Percentiles rank a stretch among this genome's conserved stretches.
Conservation (phyloP, 257 asterid genomes). For the Rauvolfia tetraphylla region DNA sequence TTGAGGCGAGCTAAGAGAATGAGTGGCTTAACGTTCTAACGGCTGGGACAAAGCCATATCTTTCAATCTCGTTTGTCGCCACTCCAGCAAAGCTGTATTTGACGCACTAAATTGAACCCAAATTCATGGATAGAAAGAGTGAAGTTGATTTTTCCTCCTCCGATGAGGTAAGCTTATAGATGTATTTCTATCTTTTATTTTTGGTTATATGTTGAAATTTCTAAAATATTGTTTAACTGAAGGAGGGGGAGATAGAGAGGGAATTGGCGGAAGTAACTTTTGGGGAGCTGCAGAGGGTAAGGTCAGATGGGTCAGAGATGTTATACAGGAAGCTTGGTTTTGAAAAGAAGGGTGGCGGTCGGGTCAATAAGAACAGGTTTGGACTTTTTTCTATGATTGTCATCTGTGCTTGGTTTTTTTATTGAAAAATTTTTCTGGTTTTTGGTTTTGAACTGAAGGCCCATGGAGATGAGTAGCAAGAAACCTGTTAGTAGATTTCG, state of each 20-base stretch:
- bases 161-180: constrained; percentile 42
- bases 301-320: constrained; percentile 80
- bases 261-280: constrained; percentile 87
- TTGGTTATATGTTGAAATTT: not conserved
- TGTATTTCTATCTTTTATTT: not conserved
- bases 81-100: no score
- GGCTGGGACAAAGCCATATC: no score
- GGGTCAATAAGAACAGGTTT: constrained; percentile 88
- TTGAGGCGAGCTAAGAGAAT: no score
- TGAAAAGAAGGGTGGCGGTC: constrained; percentile 50
- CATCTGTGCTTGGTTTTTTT: not conserved
- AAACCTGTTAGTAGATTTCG: constrained; percentile 76
- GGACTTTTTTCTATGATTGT: not conserved
- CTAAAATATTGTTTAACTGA: constrained; percentile 1
- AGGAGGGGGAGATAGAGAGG: constrained; percentile 59
- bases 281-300: constrained; percentile 83
- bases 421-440: not conserved
- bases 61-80: no score
- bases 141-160: constrained; percentile 36
- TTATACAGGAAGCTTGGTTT: constrained; percentile 41
- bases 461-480: constrained; percentile 91
- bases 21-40: no score
- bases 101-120: constrained; percentile 51
- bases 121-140: constrained; percentile 42
- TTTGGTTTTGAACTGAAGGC: constrained; percentile 42